Base-by-base conservation (phyloP, 768 basidiomycete species). In the Boletus pseudo-olivaceus region DNA sequence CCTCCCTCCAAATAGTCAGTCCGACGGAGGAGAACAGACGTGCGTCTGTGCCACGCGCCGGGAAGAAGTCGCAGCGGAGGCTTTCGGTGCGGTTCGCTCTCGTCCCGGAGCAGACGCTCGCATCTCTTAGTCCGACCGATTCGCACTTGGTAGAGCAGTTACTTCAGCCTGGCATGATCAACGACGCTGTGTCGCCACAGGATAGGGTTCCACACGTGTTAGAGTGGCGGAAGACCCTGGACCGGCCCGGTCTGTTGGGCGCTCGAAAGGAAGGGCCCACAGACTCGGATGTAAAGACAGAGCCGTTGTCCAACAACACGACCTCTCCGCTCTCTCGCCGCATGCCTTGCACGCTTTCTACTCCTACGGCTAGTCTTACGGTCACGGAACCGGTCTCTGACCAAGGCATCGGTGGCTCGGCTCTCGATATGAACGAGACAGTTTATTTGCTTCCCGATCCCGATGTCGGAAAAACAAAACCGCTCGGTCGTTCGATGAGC, bases 261-360 rank as follows among this genome's bases (percentile, higher is more conserved):
- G 60, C 67, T 34, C 33, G 6, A 67, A 49, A 55, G 17, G 76
- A 72, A 72, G 61, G 72, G 71, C 52, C 66, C 51, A 60, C 43
- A 4, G 23, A 23, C 23, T 23, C 23, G 37, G 51, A 49, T 10
- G 48, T 44, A 10, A 57, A 54, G 42, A 19, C 34, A 11, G 55
- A 62, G 14, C 27, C 42, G 0, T 10, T 20, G 12, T 43, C 53
- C 7, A n/a, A 19, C n/a, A 35, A 23, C 17, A 19, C 49, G 2
- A 10, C 8, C 23, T 4, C 48, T 26, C 20, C 38, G 23, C 63
- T 67, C 10, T 73, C 74, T 35, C 72, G 73, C 35, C 64, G 61
- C 53, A 85, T 85, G 84, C 84, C 84, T 2, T 77, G 84, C 43
- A 78, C 83, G 2, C 71, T 85, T 12, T 62, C 64, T 42, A 75